Evolutionary conservation across 106 monocot genomes (phyloP).

Genomic region (Vanilla planifolia): DNA sequence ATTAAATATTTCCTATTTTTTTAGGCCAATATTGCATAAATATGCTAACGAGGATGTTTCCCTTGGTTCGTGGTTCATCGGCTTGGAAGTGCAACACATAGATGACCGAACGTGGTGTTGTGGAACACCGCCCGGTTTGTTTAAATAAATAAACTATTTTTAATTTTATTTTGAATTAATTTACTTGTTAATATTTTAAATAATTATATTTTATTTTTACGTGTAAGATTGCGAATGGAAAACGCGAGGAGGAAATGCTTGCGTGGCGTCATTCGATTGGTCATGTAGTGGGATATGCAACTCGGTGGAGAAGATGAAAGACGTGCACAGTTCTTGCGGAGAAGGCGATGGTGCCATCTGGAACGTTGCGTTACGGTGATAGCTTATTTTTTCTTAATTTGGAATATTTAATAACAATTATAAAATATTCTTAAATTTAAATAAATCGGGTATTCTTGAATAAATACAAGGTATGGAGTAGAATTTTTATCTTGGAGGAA

Average conservation of each 20-base stretch:
- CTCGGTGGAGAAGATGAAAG: conserved; percentile 70
- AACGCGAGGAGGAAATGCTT: conserved; percentile 53
- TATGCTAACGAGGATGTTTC: conserved; percentile 33
- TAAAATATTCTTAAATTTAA: too few species aligned
- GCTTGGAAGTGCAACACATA: conserved; percentile 77
- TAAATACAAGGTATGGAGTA: too few species aligned
- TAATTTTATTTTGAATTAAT: too few species aligned
- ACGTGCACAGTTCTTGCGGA: conserved; percentile 55
- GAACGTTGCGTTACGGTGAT: too few species aligned
- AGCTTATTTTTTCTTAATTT: too few species aligned
- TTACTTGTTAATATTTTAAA: not conserved
- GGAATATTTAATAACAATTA: too few species aligned
- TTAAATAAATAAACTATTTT: too few species aligned
- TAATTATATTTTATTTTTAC: not conserved
- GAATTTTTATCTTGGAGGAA: too few species aligned
- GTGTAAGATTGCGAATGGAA: conserved; percentile 76
- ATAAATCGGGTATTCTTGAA: too few species aligned
- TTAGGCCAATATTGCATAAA: conserved; percentile 29
- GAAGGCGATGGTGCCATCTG: conserved; percentile 72
- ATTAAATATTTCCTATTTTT: not conserved
- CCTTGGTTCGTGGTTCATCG: conserved; percentile 77
- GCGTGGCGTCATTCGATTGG: conserved; percentile 89
- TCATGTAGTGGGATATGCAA: conserved; percentile 85
- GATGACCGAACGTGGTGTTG: conserved; percentile 86
- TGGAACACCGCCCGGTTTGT: conserved; percentile 75